Base-by-base conservation (phyloP, 2,329 filamentous ascomycete genomes). In the Dothideomycetes sp. region DNA sequence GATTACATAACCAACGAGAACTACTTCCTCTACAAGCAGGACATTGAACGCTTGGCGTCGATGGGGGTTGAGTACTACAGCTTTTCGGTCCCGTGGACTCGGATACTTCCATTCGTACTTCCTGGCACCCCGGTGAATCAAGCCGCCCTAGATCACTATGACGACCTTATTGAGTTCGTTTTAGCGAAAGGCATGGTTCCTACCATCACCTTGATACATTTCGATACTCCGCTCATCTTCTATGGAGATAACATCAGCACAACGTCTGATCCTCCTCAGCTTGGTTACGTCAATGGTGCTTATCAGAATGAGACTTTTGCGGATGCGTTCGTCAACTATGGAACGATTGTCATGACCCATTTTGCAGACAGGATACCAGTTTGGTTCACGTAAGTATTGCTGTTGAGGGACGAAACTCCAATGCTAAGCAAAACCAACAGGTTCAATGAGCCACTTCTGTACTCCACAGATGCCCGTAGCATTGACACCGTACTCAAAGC, bases 1-100 rank as follows among this genome's bases (percentile, higher is more conserved):
- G 70, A 68, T 3, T 71, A 75, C 46, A 54, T 76, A 15, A 63
- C 64, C 1, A 62, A 68, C 41, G 63, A 69, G 38, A 63, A 69
- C 37, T 72, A 72, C 44, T 70, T 65, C 37, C 52, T 65, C 10
- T 71, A 70, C 49, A 68, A 69, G 38, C 61, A 69, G 50, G 69
- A 71, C 45, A 58, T 58, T 36, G 55, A 51, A 15, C 47, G 56
- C 4, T 43, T 60, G 11, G 55, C 54, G 1, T 54, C 58, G 3
- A 40, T 59, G 9, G 54, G 52, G 4, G 39, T 56, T 7, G 49
- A 50, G 5, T 47, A 51, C 30, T 57, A 53, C 37, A 49, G 46
- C 19, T 69, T 69, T 50, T 62, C 59, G 1, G 61, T 70, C 16
- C 54, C 65, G 0, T 70, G 65, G 66, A 54, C 59, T 1, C 58